Conservation (phyloP, 2,329 filamentous ascomycete species). For the Pyrenophora teres region DNA sequence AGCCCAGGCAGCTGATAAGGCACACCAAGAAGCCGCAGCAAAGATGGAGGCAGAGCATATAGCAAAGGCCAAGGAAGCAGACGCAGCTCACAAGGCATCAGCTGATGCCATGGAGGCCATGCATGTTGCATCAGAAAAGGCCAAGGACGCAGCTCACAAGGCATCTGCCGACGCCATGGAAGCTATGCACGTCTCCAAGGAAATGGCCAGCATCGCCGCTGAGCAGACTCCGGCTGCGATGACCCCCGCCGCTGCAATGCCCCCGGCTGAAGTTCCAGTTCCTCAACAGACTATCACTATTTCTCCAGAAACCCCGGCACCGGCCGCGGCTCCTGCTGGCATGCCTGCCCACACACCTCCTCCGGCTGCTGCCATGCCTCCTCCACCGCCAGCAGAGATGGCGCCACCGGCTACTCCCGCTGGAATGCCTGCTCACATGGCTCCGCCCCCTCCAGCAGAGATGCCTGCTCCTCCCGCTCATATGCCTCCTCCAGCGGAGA, state of each 20-base stretch:
- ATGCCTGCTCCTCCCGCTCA: not conserved
- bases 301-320: slow-evolving; percentile 1
- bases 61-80: slow-evolving; percentile 12
- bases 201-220: slow-evolving; percentile 13
- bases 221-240: slow-evolving; percentile 5
- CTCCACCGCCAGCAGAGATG: not conserved
- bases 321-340: slow-evolving; percentile 1
- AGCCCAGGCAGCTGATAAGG: slow-evolving; percentile 21
- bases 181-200: slow-evolving; percentile 20
- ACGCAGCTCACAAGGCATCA: slow-evolving; percentile 10
- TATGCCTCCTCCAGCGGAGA: not conserved
- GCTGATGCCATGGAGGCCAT: slow-evolving; percentile 19
- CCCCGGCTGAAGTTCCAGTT: slow-evolving; percentile 3
- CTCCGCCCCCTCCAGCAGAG: not conserved
- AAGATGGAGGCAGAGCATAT: slow-evolving; percentile 15
- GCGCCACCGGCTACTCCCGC: not conserved
- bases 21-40: slow-evolving; percentile 18
- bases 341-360: slow-evolving; percentile 1
- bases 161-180: slow-evolving; percentile 18
- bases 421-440: no score
- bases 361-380: not conserved
- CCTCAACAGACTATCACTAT: slow-evolving; percentile 11
- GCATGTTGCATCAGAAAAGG: slow-evolving; percentile 17
- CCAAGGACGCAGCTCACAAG: slow-evolving; percentile 15
- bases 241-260: slow-evolving; percentile 3